Conservation (phyloP, 148 eudicot genomes). For the Suaeda aralocaspica region DNA sequence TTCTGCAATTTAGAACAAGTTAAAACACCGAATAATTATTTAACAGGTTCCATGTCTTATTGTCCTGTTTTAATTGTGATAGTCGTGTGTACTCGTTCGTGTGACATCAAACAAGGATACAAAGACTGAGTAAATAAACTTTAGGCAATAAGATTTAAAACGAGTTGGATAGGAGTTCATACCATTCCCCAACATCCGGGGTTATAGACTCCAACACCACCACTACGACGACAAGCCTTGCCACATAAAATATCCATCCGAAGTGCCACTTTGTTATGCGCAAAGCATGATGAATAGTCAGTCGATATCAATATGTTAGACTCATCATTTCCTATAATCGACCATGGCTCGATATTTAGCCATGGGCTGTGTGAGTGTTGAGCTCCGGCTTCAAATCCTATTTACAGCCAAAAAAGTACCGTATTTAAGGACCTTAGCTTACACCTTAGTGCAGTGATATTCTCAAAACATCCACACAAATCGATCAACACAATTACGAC, state of each 20-base stretch:
- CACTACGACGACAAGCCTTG: constrained; percentile 59
- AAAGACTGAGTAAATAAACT: no score
- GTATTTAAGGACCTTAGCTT: background rate
- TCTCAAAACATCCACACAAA: no score
- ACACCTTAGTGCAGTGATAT: no score
- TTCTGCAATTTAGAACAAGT: constrained; percentile 46
- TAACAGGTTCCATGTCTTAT: background rate
- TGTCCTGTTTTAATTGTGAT: no score
- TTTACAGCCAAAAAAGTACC: constrained; percentile 29
- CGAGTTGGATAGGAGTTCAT: no score
- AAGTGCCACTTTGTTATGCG: constrained; percentile 75
- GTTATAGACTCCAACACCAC: constrained; percentile 90
- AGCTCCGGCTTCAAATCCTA: constrained; percentile 95
- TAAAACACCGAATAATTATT: background rate
- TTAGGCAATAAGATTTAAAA: background rate
- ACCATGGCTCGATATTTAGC: constrained; percentile 82
- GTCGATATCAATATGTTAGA: constrained; percentile 53
- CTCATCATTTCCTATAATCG: constrained; percentile 64
- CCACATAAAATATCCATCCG: constrained; percentile 73
- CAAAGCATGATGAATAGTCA: constrained; percentile 89
- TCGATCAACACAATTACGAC: no score
- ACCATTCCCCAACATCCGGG: constrained; percentile 99
- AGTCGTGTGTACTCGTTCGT: no score
- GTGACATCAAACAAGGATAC: background rate
- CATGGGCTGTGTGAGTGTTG: constrained; percentile 60